Percentiles rank a stretch among this genome's conserved stretches.
These are phyloP conservation scores for Pyrenochaeta sp. DNA, from an alignment of 2,329 filamentous ascomycete species.

Conservation along the genomic window DNA sequence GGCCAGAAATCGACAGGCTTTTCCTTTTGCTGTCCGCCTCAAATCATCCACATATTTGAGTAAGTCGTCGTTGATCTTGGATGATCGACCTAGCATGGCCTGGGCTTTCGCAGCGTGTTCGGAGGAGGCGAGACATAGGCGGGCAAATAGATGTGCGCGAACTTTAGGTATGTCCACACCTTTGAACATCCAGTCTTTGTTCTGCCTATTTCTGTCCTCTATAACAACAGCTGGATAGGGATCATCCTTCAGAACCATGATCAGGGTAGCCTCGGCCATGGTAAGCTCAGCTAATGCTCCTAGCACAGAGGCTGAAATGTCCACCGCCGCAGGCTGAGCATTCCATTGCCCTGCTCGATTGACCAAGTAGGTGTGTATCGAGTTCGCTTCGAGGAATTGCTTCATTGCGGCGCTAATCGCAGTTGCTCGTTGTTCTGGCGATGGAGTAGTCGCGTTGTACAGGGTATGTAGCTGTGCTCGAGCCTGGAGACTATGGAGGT, in stretches of 20 bases:
- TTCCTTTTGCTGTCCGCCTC: slow-evolving; percentile 76
- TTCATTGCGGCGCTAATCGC: slow-evolving; percentile 79
- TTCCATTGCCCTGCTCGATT: slow-evolving; percentile 59
- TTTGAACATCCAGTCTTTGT: slow-evolving; percentile 97
- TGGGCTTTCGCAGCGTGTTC: slow-evolving; percentile 83
- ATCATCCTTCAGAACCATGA: slow-evolving; percentile 93
- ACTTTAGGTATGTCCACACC: slow-evolving; percentile 88
- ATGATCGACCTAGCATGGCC: slow-evolving; percentile 57
- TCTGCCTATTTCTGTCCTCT: slow-evolving; percentile 80
- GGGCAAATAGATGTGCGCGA: slow-evolving; percentile 84
- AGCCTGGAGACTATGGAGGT: slow-evolving; percentile 76
- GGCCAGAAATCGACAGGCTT: slow-evolving; percentile 88
- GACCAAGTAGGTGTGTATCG: slow-evolving; percentile 77
- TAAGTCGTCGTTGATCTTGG: slow-evolving; percentile 69
- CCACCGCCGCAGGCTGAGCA: slow-evolving; percentile 45
- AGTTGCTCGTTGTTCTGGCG: slow-evolving; percentile 70
- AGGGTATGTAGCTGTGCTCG: slow-evolving; percentile 76
- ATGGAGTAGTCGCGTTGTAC: slow-evolving; percentile 66
- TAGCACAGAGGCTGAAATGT: slow-evolving; percentile 55
- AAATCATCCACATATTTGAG: slow-evolving; percentile 79
- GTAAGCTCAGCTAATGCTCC: slow-evolving; percentile 67
- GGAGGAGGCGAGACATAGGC: slow-evolving; percentile 84
- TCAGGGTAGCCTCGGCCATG: slow-evolving; percentile 85
- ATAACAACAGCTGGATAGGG: slow-evolving; percentile 86
- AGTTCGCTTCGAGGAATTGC: slow-evolving; percentile 78